Conservation (phyloP, 208 protist genomes). For the Crithidia mellificae region DNA sequence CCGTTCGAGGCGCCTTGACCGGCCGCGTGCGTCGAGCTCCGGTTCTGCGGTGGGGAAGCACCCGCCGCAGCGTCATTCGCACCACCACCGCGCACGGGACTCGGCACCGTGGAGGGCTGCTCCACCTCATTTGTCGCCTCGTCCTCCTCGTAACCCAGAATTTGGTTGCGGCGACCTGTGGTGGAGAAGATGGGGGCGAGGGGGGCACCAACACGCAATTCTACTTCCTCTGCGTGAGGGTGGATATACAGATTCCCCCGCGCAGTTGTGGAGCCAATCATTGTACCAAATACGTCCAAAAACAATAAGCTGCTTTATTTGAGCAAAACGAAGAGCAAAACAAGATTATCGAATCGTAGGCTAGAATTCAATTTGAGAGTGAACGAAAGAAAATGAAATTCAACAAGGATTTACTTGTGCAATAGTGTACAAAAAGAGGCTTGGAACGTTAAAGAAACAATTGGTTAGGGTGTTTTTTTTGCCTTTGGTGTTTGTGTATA, state of each 20-base stretch:
- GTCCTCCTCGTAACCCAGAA: neutral
- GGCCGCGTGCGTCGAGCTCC: too few relatives aligned
- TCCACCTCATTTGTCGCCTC: slow-evolving; percentile 1
- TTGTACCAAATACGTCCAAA: neutral
- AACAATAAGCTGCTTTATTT: too few relatives aligned
- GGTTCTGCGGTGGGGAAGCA: neutral
- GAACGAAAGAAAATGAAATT: too few relatives aligned
- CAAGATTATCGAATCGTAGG: neutral
- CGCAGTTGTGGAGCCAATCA: neutral
- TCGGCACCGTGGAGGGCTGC: slow-evolving; percentile 16
- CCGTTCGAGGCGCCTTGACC: neutral
- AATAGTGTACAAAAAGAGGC: too few relatives aligned
- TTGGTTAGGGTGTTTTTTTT: too few relatives aligned
- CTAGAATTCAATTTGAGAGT: too few relatives aligned
- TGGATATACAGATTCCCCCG: slow-evolving; percentile 10
- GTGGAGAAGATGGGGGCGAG: slow-evolving; percentile 36
- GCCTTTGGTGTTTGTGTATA: too few relatives aligned
- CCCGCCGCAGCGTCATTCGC: neutral
- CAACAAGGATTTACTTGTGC: too few relatives aligned
- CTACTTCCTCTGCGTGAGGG: slow-evolving; percentile 50
- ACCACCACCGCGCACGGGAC: slow-evolving; percentile 1
- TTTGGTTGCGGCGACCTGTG: slow-evolving; percentile 34
- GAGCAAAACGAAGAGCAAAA: neutral
- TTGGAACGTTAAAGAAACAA: too few relatives aligned
- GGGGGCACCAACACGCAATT: slow-evolving; percentile 25